A percentile compares a stretch with the other conserved stretches of the same genome.
phyloP scores from a whole-genome alignment of 1,139 yeast genomes.

The Debaryomyces sp. region DNA sequence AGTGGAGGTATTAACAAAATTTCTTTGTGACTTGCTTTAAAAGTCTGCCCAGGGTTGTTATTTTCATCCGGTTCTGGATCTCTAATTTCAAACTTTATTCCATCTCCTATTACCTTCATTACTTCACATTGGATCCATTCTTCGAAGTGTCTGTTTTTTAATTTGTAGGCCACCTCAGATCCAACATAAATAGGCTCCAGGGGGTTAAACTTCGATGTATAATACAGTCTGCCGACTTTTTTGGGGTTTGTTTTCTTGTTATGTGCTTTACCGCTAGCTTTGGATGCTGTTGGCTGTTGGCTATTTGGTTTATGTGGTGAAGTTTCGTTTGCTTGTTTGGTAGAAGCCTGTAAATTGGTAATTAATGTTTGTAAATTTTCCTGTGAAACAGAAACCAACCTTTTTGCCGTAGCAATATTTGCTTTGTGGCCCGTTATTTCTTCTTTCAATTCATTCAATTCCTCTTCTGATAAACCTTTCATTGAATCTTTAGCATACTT shows the following conservation, averaged over 20 bases:
- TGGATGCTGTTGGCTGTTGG: slow-evolving; percentile 5
- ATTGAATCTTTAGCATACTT: slow-evolving; percentile 24
- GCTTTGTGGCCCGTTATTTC: slow-evolving; percentile 54
- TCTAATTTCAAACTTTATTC: slow-evolving; percentile 77
- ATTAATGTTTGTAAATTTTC: slow-evolving; percentile 40
- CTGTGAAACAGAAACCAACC: slow-evolving; percentile 47
- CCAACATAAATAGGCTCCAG: slow-evolving; percentile 65
- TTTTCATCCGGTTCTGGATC: slow-evolving; percentile 98
- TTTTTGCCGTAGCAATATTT: slow-evolving; percentile 57
- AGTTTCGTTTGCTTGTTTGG: slow-evolving; percentile 8
- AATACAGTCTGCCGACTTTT: slow-evolving; percentile 44
- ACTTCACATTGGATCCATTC: slow-evolving; percentile 99
- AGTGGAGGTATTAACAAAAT: slow-evolving; percentile 71
- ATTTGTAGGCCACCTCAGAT: slow-evolving; percentile 86
- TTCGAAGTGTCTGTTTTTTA: slow-evolving; percentile 65
- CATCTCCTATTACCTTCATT: slow-evolving; percentile 73
- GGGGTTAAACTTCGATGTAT: slow-evolving; percentile 54
- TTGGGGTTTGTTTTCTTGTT: slow-evolving; percentile 27
- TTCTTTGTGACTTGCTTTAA: slow-evolving; percentile 81
- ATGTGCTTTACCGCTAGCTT: slow-evolving; percentile 13
- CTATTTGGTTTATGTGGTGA: slow-evolving; percentile 12
- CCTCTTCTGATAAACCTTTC: slow-evolving; percentile 27
- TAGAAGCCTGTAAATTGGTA: slow-evolving; percentile 18
- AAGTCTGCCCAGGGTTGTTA: slow-evolving; percentile 86
- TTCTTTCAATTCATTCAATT: slow-evolving; percentile 42